phyloP scores from a whole-genome alignment of 2,329 filamentous ascomycete species.

The Colletotrichum tofieldiae region DNA sequence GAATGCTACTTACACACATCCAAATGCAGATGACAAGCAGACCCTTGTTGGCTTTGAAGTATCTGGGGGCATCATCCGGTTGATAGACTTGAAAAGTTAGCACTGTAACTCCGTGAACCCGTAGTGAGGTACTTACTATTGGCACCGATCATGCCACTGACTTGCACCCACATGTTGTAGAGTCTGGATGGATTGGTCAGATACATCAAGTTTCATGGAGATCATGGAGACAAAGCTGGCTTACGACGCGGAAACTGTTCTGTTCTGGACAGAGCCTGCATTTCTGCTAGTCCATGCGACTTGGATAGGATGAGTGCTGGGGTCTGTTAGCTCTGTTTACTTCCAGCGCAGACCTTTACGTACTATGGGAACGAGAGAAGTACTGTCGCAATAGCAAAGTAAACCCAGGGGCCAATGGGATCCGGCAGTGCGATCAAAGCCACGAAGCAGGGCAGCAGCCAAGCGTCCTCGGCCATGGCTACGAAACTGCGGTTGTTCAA shows the following conservation, averaged over 20 bases:
- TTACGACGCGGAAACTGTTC: constrained; percentile 70
- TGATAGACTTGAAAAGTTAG: constrained; percentile 53
- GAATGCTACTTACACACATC: constrained; percentile 54
- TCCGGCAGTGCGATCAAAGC: constrained; percentile 60
- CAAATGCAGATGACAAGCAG: constrained; percentile 56
- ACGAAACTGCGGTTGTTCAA: constrained; percentile 65
- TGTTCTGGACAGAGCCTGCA: constrained; percentile 70
- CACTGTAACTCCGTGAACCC: not conserved
- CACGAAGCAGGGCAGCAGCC: constrained; percentile 69
- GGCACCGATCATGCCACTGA: constrained; percentile 51
- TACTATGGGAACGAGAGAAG: constrained; percentile 68
- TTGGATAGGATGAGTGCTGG: constrained; percentile 65
- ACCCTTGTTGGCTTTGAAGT: constrained; percentile 57
- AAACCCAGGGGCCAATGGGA: constrained; percentile 60
- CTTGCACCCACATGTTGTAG: constrained; percentile 66
- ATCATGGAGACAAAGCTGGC: constrained; percentile 21
- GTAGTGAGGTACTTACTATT: constrained; percentile 50
- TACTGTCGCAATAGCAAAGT: constrained; percentile 65
- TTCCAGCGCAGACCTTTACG: not conserved
- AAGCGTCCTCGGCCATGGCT: constrained; percentile 64
- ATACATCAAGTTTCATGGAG: not conserved
- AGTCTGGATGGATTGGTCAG: constrained; percentile 46
- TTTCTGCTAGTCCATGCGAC: constrained; percentile 73
- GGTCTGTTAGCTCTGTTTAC: not conserved
- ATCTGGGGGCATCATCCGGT: constrained; percentile 53